Base-by-base conservation (phyloP, 202 grass and related monocot species). In the Hordeum pubiflorum region DNA sequence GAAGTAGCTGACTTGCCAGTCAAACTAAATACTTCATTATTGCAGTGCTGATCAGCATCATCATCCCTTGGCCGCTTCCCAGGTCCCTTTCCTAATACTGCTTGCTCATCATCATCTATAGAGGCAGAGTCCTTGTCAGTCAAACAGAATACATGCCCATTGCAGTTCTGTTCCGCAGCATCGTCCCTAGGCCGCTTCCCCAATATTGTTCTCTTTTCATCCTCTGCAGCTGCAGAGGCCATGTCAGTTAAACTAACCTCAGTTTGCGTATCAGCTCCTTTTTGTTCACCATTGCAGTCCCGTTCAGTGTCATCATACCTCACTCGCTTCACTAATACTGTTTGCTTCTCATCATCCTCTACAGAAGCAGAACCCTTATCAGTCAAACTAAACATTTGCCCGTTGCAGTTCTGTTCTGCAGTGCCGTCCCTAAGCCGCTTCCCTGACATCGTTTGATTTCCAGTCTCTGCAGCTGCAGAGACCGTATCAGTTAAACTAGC, bases 31-130 rank as follows among this genome's bases (percentile, higher is more conserved):
- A 24, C 66, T 69, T 69, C 38, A 43, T 69, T 12, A 0, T 43
- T 15, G 66, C 66, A 69, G 38, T 24, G 21, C 38, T 69, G 37
- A 24, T 69, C 66, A 69, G 21, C 20, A 69, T 69, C 38, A 26
- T 7, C 65, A 0, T 14, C 27, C 29, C 24, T 26, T 26, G 24
- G 24, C 24, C 24, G 24, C 24, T 26, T 26, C 24, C 66, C 26
- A 26, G 21, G 77, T 15, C 71, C 80, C 74, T 94, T 92, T 72
- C 84, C 81, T 63, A 82, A 58, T 86, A 87, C 80, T 59, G 60
- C 59, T 87, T 73, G 88, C 10, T 77, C 89, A 29, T 74, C 77
- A 70, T 79, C 83, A 27, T 79, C 89, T 50, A 27, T 15, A 37
- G 67, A 67, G 40, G 44, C 20, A 73, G 63, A 73, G 13, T 37